Percentiles rank a stretch among this genome's conserved stretches.
Conservation (phyloP, 495 filamentous ascomycete genomes). For the Penicillium soppii region DNA sequence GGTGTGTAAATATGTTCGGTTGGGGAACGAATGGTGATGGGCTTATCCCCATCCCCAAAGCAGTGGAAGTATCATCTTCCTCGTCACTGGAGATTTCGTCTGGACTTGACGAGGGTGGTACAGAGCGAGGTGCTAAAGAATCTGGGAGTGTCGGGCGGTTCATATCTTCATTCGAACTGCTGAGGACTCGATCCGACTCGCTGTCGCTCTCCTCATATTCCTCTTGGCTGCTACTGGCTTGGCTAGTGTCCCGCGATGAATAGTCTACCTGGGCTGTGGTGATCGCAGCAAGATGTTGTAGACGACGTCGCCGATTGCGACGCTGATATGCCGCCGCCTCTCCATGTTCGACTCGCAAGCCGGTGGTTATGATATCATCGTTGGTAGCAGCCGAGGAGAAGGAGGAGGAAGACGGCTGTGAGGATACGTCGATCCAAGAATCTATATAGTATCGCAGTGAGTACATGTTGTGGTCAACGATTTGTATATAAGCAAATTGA, state of each 20-base stretch:
- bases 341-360: slow-evolving; percentile 68
- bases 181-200: slow-evolving; percentile 79
- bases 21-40: slow-evolving; percentile 74
- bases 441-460: slow-evolving; percentile 65
- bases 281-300: slow-evolving; percentile 46
- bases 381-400: slow-evolving; percentile 73
- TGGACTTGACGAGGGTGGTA: slow-evolving; percentile 32
- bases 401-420: slow-evolving; percentile 87
- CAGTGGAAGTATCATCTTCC: slow-evolving; percentile 79
- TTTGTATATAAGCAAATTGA: slow-evolving; percentile 19
- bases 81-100: slow-evolving; percentile 56
- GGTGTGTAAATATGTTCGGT: slow-evolving; percentile 88
- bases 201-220: slow-evolving; percentile 87
- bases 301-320: slow-evolving; percentile 55
- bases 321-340: slow-evolving; percentile 29
- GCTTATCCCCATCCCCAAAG: slow-evolving; percentile 63
- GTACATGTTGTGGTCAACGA: slow-evolving; percentile 47
- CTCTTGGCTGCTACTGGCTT: slow-evolving; percentile 73
- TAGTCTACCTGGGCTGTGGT: slow-evolving; percentile 51
- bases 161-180: slow-evolving; percentile 80
- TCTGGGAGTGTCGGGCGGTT: slow-evolving; percentile 27
- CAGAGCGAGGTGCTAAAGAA: slow-evolving; percentile 23
- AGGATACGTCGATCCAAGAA: slow-evolving; percentile 95
- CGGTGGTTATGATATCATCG: slow-evolving; percentile 86
- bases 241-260: slow-evolving; percentile 35